Evolutionary conservation across 1,284 basidiomycete species (phyloP).

Genomic region (Trichosporon ovoides): DNA sequence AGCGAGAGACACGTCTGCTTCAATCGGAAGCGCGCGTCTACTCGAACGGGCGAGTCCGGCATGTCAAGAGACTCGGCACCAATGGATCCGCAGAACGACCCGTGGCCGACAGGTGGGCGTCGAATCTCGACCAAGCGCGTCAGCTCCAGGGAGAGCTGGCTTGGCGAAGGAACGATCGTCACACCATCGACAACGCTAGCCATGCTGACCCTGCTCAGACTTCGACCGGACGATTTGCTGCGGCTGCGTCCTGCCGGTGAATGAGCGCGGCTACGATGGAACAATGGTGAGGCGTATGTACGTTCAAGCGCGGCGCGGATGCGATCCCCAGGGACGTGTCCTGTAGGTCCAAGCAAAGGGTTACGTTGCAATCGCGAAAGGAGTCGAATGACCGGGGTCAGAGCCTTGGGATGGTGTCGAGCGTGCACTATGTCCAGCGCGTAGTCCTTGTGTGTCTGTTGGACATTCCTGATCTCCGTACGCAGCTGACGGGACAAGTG

Average conservation of each 20-base stretch:
- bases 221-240: not conserved
- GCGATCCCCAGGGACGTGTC: slow-evolving; percentile 41
- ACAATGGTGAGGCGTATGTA: slow-evolving; percentile 16
- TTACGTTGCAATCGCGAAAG: slow-evolving; percentile 36
- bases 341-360: slow-evolving; percentile 35
- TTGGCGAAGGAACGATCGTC: not conserved
- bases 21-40: not conserved
- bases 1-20: slow-evolving; percentile 9
- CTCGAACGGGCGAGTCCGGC: not conserved
- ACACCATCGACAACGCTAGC: not conserved
- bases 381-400: slow-evolving; percentile 25
- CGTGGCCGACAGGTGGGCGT: not conserved
- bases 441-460: slow-evolving; percentile 21
- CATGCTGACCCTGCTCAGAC: not conserved
- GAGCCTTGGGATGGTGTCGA: slow-evolving; percentile 16
- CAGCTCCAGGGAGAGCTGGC: not conserved
- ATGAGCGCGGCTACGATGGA: not conserved
- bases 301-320: slow-evolving; percentile 37
- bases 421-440: slow-evolving; percentile 25
- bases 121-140: not conserved
- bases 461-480: slow-evolving; percentile 15
- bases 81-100: not conserved
- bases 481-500: slow-evolving; percentile 27
- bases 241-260: not conserved
- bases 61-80: not conserved